Evolutionary conservation across 139 green algal genomes (phyloP), one percentile per base, ranked within the genome.

Genomic region (Closterium sp.): DNA sequence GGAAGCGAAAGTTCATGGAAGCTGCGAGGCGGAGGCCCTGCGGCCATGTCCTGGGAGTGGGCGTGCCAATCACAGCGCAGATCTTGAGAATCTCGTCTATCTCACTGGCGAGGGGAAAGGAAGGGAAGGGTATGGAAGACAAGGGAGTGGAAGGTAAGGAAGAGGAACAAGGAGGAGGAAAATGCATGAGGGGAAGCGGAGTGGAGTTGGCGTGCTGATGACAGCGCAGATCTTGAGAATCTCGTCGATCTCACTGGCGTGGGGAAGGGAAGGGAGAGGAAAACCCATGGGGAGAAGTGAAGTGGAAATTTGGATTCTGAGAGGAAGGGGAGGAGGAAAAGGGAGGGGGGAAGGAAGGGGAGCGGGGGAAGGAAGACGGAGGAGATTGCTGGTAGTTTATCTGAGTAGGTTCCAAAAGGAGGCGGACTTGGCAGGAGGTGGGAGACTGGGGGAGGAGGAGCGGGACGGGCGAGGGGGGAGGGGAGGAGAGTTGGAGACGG

Each of bases 61-160:
- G 98, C 0, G 97, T 97, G 85, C 98, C 98, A 94, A 99, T 95
- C 50, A 99, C 96, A 84, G 70, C 94, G 94, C 97, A 98, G 87
- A 99, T 98, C 95, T 98, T 98, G 95, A 97, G 97, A 84, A 99
- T 97, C 96, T 99, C 96, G 86, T 99, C 98, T 0, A 96, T 96
- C 96, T 99, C 96, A 90, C 94, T 92, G 85, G 88, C 89, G 0
- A 21, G 21, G 10, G 31, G 38, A n/a, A 93, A 19, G 27, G 86
- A 89, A 89, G 79, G 21, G 7, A 70, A 29, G n/a, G n/a, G n/a
- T n/a, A n/a, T n/a, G n/a, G n/a, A 92, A 29, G 70, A 28, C n/a
- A 89, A 91, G n/a, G 31, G 92, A 90, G 73, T 17, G 42, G 28
- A 92, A 73, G 88, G 86, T 34, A 92, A 22, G 73, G n/a, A 9